Conservation (phyloP, 2,329 filamentous ascomycete species). For the Penicillium sp. region DNA sequence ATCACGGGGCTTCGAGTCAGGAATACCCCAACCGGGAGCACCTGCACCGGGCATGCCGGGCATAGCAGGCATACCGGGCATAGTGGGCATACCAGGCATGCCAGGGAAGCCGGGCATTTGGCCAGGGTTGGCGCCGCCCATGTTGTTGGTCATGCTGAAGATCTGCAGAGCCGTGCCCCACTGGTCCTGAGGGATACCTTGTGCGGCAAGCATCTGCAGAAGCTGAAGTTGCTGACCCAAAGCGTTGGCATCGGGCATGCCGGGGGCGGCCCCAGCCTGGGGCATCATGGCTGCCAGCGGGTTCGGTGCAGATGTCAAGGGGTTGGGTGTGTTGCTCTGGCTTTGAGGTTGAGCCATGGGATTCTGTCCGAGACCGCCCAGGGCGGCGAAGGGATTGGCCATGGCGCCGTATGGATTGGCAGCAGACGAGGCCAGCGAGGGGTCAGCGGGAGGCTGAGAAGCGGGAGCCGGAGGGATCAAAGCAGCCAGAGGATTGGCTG, state of each 20-base stretch:
- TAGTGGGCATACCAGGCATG: slow-evolving; percentile 30
- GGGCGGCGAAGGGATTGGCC: slow-evolving; percentile 46
- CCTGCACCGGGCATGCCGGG: slow-evolving; percentile 32
- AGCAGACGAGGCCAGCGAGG: slow-evolving; percentile 46
- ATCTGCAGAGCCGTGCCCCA: slow-evolving; percentile 57
- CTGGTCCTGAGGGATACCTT: slow-evolving; percentile 72
- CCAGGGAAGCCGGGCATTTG: slow-evolving; percentile 31
- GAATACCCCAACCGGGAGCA: slow-evolving; percentile 29
- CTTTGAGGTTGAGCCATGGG: slow-evolving; percentile 37
- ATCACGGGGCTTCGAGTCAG: slow-evolving; percentile 43
- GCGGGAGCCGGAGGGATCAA: slow-evolving; percentile 46
- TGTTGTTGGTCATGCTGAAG: slow-evolving; percentile 38
- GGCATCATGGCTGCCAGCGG: slow-evolving; percentile 42
- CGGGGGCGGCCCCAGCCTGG: slow-evolving; percentile 31
- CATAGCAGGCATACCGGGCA: slow-evolving; percentile 31
- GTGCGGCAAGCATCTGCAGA: slow-evolving; percentile 68
- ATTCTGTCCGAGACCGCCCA: slow-evolving; percentile 39
- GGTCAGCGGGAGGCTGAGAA: slow-evolving; percentile 29
- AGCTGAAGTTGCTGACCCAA: slow-evolving; percentile 66
- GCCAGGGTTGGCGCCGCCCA: slow-evolving; percentile 28
- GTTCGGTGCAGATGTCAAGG: slow-evolving; percentile 38
- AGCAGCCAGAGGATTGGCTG: slow-evolving; percentile 46
- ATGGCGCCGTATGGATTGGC: slow-evolving; percentile 52
- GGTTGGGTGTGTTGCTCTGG: slow-evolving; percentile 40
- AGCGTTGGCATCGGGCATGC: slow-evolving; percentile 42